Conservation (phyloP, 2,329 filamentous ascomycete species). For the Fusarium redolens region DNA sequence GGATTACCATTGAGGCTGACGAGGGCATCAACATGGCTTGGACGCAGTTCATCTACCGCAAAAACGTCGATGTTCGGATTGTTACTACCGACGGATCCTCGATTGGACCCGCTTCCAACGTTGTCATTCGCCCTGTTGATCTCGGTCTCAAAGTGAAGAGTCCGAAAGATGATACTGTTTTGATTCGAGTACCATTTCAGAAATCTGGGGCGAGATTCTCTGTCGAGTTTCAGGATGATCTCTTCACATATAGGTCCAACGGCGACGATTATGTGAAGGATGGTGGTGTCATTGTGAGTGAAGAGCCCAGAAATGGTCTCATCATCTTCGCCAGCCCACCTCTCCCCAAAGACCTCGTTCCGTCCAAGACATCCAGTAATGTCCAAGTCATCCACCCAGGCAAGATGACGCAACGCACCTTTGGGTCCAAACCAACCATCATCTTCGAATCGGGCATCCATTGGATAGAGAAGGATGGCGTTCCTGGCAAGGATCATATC, state of each 20-base stretch:
- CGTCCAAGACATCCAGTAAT: background rate
- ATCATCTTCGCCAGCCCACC: background rate
- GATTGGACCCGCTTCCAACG: background rate
- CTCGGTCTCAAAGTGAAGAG: rapidly evolving
- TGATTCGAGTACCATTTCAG: background rate
- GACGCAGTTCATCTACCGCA: background rate
- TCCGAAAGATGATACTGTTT: rapidly evolving
- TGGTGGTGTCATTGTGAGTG: background rate
- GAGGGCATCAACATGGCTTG: background rate
- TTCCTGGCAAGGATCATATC: background rate
- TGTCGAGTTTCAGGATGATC: background rate
- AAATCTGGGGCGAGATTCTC: background rate
- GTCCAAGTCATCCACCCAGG: background rate
- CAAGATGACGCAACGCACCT: background rate
- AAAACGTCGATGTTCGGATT: background rate
- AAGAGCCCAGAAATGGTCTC: background rate
- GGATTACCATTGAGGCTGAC: background rate
- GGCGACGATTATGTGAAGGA: background rate
- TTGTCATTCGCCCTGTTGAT: background rate
- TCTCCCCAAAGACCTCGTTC: background rate
- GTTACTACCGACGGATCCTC: background rate
- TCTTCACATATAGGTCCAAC: background rate
- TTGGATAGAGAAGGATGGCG: background rate
- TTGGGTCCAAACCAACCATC: background rate
- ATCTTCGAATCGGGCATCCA: background rate